Conservation (phyloP, 108 stramenopile species). For the Nannochloropsis salina region DNA sequence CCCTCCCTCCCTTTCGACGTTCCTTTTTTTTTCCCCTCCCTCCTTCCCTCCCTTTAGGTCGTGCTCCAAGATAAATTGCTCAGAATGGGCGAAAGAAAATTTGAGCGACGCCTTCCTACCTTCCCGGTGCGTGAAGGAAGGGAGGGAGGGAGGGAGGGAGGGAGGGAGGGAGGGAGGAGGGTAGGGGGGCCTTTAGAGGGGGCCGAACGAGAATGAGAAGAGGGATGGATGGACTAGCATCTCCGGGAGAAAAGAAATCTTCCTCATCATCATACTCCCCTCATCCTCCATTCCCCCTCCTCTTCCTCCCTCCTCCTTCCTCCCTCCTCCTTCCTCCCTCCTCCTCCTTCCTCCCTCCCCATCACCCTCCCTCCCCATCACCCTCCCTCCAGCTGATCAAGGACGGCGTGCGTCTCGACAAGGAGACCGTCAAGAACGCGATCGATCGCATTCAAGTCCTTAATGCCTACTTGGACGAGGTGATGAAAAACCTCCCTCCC, state of each 20-base stretch:
- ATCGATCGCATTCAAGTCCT: neutral
- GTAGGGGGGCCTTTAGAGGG: too few relatives aligned
- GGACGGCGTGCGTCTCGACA: neutral
- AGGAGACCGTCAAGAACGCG: neutral
- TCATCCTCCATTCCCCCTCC: too few relatives aligned
- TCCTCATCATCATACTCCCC: too few relatives aligned
- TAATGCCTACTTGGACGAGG: neutral
- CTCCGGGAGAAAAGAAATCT: too few relatives aligned
- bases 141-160: constrained; percentile 10
- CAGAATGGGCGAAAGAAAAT: neutral
- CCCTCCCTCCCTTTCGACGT: neutral
- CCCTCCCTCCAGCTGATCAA: neutral
- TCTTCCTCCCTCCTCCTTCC: too few relatives aligned
- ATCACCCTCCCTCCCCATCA: neutral
- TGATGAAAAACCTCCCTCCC: neutral
- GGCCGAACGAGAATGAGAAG: too few relatives aligned
- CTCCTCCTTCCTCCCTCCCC: neutral
- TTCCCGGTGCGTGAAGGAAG: neutral
- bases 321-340: too few relatives aligned
- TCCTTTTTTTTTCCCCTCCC: neutral
- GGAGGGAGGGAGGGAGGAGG: neutral
- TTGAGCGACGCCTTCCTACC: neutral
- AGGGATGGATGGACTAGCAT: too few relatives aligned
- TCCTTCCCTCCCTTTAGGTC: neutral
- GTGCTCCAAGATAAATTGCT: neutral